phyloP scores from a whole-genome alignment of 768 basidiomycete genomes.

The Hysterangium stoloniferum region DNA sequence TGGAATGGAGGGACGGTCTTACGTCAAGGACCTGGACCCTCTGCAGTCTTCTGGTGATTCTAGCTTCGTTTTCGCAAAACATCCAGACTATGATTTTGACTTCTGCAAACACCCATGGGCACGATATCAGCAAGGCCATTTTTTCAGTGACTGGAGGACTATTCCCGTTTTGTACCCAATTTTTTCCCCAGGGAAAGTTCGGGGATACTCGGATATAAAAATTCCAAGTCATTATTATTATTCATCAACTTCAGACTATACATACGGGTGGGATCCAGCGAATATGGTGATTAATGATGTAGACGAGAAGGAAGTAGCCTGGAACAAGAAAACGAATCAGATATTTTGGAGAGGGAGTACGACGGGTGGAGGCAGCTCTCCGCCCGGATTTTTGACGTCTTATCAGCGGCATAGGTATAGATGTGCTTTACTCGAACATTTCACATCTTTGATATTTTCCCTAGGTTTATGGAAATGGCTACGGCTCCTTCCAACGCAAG shows the following conservation, averaged over 20 bases:
- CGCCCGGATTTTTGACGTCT: constrained; percentile 70
- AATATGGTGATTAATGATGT: constrained; percentile 58
- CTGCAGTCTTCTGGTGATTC: constrained; percentile 16
- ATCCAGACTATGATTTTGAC: constrained; percentile 59
- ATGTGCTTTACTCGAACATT: constrained; percentile 13
- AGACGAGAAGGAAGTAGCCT: constrained; percentile 81
- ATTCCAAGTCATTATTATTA: constrained; percentile 98
- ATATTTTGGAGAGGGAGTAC: constrained; percentile 96
- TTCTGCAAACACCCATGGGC: constrained; percentile 81
- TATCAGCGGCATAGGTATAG: constrained; percentile 81
- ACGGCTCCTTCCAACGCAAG: constrained; percentile 46
- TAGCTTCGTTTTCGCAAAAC: constrained; percentile 57
- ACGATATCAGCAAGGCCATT: constrained; percentile 86
- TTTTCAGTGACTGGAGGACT: constrained; percentile 94
- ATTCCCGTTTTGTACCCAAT: constrained; percentile 88
- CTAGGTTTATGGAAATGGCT: constrained; percentile 70
- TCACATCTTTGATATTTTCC: neutral
- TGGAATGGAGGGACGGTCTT: too few species aligned
- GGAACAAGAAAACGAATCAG: constrained; percentile 81
- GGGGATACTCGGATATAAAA: constrained; percentile 82
- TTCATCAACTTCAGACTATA: constrained; percentile 70
- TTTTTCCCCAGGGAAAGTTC: constrained; percentile 84
- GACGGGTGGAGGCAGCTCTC: constrained; percentile 87
- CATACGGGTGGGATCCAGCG: constrained; percentile 85
- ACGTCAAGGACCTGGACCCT: neutral